Percentiles rank a stretch among this genome's conserved stretches.
These are phyloP conservation scores for Hypomyces rosellus DNA, from an alignment of 2,329 filamentous ascomycete species.

Conservation along the genomic window DNA sequence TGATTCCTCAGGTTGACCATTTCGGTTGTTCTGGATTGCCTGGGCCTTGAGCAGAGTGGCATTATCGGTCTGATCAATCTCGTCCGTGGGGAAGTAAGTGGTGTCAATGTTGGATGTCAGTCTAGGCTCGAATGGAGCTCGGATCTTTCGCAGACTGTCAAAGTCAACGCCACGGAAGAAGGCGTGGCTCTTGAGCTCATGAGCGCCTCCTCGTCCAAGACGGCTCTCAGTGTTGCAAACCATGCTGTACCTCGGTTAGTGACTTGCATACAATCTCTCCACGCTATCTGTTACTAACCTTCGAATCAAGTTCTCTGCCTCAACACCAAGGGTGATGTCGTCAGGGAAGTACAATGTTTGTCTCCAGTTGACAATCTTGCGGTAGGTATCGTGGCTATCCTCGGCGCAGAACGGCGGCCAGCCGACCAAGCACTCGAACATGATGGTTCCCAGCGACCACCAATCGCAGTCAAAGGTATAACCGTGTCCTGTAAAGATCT, in stretches of 20 bases:
- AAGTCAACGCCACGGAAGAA: constrained; percentile 98
- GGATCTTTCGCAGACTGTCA: constrained; percentile 84
- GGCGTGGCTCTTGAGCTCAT: constrained; percentile 86
- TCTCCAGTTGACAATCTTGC: constrained; percentile 98
- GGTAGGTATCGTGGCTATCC: constrained; percentile 94
- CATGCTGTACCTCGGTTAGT: constrained; percentile 49
- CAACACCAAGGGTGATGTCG: constrained; percentile 79
- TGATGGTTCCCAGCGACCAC: constrained; percentile 98
- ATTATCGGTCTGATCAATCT: constrained; percentile 95
- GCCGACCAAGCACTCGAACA: constrained; percentile 98
- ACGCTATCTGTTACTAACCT: constrained; percentile 51
- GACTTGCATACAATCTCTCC: not conserved
- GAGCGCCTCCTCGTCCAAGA: constrained; percentile 76
- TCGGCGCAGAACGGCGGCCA: constrained; percentile 99
- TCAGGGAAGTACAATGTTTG: constrained; percentile 95
- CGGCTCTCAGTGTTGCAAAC: constrained; percentile 92
- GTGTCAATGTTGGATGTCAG: constrained; percentile 91
- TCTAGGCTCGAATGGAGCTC: constrained; percentile 92
- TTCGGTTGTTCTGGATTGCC: constrained; percentile 61
- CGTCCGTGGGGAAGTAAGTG: constrained; percentile 97
- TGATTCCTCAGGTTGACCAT: constrained; percentile 58
- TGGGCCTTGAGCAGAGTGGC: constrained; percentile 81
- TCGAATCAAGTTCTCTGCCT: constrained; percentile 88
- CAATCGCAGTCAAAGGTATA: constrained; percentile 98
- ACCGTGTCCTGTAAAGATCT: constrained; percentile 94